Conservation (phyloP, 768 basidiomycete species). For the Amanita polypyramis region DNA sequence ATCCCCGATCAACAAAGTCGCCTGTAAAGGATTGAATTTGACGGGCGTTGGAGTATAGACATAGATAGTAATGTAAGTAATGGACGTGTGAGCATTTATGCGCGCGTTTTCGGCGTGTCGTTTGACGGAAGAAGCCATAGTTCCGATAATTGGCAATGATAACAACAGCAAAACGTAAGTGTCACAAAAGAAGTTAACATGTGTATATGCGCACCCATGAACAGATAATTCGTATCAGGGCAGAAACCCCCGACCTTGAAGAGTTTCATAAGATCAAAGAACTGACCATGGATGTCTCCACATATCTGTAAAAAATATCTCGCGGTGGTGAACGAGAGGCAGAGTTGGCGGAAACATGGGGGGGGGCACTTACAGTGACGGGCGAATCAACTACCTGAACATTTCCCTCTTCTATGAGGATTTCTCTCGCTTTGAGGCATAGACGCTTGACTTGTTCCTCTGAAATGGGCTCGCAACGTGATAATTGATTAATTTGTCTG, state of each 20-base stretch:
- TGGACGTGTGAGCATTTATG: neutral
- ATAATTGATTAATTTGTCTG: constrained; percentile 92
- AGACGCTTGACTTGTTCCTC: constrained; percentile 94
- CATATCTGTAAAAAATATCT: constrained; percentile 45
- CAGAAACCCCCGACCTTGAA: constrained; percentile 90
- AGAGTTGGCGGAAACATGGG: neutral
- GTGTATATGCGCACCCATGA: constrained; percentile 63
- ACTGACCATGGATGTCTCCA: constrained; percentile 96
- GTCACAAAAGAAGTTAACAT: neutral
- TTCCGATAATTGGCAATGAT: constrained; percentile 3
- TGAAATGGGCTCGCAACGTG: constrained; percentile 89
- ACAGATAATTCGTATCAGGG: constrained; percentile 90
- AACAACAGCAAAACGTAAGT: neutral
- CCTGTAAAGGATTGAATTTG: constrained; percentile 32
- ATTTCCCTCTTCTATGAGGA: constrained; percentile 95
- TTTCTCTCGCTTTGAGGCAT: constrained; percentile 93
- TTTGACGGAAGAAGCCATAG: neutral
- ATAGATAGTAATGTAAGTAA: neutral
- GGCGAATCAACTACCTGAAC: constrained; percentile 94
- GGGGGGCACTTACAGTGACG: constrained; percentile 64
- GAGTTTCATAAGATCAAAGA: constrained; percentile 93
- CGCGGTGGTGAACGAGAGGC: constrained; percentile 7
- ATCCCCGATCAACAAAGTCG: constrained; percentile 96
- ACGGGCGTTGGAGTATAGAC: neutral
- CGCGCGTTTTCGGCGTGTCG: neutral